Evolutionary conservation across 176 grass and related monocot species (phyloP), one percentile per base, ranked within the genome.

Genomic region (Cymbopogon citratus): DNA sequence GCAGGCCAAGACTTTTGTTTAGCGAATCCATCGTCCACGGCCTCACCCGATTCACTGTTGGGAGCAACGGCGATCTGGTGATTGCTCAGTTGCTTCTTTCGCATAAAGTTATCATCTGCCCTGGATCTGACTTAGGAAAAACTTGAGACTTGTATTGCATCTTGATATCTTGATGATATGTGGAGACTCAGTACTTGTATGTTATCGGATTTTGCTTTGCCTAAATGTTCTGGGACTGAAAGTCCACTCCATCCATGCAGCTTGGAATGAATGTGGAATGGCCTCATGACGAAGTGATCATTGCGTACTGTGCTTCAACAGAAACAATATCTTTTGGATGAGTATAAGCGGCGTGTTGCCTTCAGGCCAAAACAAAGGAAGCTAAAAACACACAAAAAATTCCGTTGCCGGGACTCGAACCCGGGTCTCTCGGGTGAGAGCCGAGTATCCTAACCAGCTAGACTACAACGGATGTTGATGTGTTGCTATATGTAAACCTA

Each of bases 371-470:
- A 73, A 49, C 1, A 24, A 28, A 12, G 25, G 1, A 63, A 28
- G 9, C 12, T 1, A 61, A 62, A 13, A 11, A 41, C 6, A 11
- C 7, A 16, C 31, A 8, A 8, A 75, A 51, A 76, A 0, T 94
- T 97, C 94, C 90, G 90, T 94, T 94, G 81, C 87, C 94, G 87
- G 94, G 87, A 91, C 92, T 97, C 44, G 90, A 89, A 94, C 92
- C 92, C 90, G 94, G 83, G 92, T 97, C 87, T 92, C 88, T 94
- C 90, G 81, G 92, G 86, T 97, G 90, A 97, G 95, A 97, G 90
- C 88, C 90, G 90, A 98, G 86, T 92, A 98, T 94, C 92, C 92
- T 94, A 87, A 94, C 92, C 92, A 97, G 69, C 90, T 94, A 94
- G 88, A 94, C 94, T 91, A 97, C 88, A 89, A 92, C 95, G 88